Conservation (phyloP, 345 rosid genomes). For the Pistacia atlantica region DNA sequence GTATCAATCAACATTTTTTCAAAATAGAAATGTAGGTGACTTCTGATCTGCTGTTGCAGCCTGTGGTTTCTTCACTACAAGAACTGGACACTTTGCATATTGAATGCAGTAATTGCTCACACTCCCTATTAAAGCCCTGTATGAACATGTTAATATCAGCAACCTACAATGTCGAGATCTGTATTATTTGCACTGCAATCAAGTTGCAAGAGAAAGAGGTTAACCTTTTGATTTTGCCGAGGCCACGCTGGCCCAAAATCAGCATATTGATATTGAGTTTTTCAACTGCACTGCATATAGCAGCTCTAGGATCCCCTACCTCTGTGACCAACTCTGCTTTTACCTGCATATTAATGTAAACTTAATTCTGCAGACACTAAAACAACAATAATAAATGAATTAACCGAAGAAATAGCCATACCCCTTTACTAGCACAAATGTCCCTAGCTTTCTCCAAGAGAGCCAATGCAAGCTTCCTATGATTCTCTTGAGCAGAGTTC, state of each 20-base stretch:
- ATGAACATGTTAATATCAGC: not conserved
- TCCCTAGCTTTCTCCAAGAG: conserved; percentile 37
- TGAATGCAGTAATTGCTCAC: conserved; percentile 48
- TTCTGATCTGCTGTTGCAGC: not conserved
- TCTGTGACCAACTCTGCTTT: conserved; percentile 49
- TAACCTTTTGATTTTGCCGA: conserved; percentile 56
- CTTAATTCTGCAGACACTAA: not conserved
- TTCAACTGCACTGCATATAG: conserved; percentile 60
- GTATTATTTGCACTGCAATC: not conserved
- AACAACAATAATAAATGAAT: too few relatives aligned
- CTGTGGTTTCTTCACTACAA: conserved; percentile 45
- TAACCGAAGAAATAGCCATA: not conserved
- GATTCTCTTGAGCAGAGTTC: conserved; percentile 23
- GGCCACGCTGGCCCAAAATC: conserved; percentile 44
- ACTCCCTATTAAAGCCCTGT: conserved; percentile 51
- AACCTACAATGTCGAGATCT: not conserved
- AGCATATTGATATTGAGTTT: conserved; percentile 61
- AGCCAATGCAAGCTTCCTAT: conserved; percentile 28
- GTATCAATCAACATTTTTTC: not conserved
- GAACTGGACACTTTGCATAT: conserved; percentile 49
- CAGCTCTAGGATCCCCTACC: conserved; percentile 57
- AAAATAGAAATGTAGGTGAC: not conserved
- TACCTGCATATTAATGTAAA: conserved; percentile 24
- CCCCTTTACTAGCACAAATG: conserved; percentile 39
- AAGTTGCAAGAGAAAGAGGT: not conserved